Evolutionary conservation across 2,329 filamentous ascomycete genomes (phyloP), one percentile per base, ranked within the genome.

Genomic region (Chalaropsis ovoidea): DNA sequence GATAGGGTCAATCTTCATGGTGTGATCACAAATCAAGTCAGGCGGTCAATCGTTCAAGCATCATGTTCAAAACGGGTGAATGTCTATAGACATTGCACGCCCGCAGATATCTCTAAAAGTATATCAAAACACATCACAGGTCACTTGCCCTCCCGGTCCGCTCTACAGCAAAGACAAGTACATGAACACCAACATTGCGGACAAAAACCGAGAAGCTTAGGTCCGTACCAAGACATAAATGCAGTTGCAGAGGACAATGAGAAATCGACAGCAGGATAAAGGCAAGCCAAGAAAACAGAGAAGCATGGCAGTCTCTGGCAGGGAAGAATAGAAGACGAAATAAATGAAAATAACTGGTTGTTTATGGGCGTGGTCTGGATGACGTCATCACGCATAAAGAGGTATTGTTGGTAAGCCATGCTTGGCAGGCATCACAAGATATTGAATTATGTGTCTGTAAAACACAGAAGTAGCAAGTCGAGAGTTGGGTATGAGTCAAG

Each of bases 21-120:
- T 3, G 35, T 39, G 35, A 39, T 39, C 35, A 58, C 24, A 19
- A 17, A n/a, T 27, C 24, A 39, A n/a, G 27, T 19, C 6, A 39
- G 5, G 27, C 3, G 39, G 24, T 35, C 31, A n/a, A 58, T 39
- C 15, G 17, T 58, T 58, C 31, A 58, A 35, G 27, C 17, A 35
- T 58, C 4, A 39, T n/a, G 39, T 58, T 58, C 5, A 58, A 39
- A 10, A 31, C n/a, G 17, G 31, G 17, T 4, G 5, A 58, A 35
- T 58, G 54, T n/a, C 54, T 15, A 58, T 39, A n/a, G 31, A 39
- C 54, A 39, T 35, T 58, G 17, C 17, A 11, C 54, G 3, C 27
- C 54, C 17, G 31, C n/a, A 27, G 54, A 58, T 58, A 58, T 58
- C 54, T 39, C 54, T 19, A 63, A 63, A 35, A 39, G 31, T 43